Base-by-base conservation (phyloP, 805 yeast genomes). In the Kodamaea restingae region DNA sequence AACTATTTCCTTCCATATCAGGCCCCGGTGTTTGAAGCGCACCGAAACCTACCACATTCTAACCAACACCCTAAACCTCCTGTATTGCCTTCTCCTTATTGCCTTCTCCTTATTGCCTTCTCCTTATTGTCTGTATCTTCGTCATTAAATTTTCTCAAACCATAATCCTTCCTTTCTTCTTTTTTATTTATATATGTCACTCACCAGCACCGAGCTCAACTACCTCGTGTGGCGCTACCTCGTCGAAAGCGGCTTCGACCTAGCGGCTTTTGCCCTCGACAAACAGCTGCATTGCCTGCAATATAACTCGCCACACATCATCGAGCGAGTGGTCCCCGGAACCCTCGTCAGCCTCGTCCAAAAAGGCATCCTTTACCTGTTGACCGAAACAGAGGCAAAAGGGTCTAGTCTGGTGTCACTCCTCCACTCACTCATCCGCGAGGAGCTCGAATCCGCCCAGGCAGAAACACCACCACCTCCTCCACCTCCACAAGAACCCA, bases 221-320 rank as follows among this genome's bases (percentile, higher is more conserved):
- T 91, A 91, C 56, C 73, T 93, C 50, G 77, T 91, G 39, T 93
- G 96, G 96, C 67, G 97, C 45, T 93, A 91, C 55, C 71, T 88
- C 27, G 95, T 88, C 55, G 98, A 93, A 58, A 69, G 81, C 4
- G 95, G 95, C 2, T 70, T 73, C 28, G 90, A 85, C 37, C 70
- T 86, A 15, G 71, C 93, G 2, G 88, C 95, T 0, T 78, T 74
- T 52, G 95, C 96, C 0, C 62, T 93, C 20, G 86, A 84, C 46
- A 82, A 84, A 48, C 90, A 85, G 48, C 68, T 91, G 1, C 64
- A 73, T 15, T 81, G 84, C 8, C 70, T 76, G 45, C 69, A 70
- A 15, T 73, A 76, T 44, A 95, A 66, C 33, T 56, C 58, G 2
- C 71, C 44, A 6, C 50, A 75, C 44, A 66, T 75, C 1, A 41